These are phyloP conservation scores for Stagonosporopsis cucurbitacearum DNA, from an alignment of 2,329 filamentous ascomycete genomes.

Conservation along the genomic window DNA sequence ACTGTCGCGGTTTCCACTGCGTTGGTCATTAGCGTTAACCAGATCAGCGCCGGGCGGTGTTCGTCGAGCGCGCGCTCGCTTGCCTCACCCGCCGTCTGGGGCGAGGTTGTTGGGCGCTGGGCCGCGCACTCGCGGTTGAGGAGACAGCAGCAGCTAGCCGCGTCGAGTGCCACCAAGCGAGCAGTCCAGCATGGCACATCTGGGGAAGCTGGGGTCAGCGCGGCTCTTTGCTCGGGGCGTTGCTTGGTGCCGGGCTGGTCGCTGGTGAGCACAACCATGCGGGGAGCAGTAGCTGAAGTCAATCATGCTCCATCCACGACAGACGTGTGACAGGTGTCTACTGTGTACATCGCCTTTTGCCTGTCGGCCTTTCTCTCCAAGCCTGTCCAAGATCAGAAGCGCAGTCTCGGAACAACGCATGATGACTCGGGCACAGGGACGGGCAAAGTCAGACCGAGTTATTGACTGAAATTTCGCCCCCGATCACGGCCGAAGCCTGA, in stretches of 20 bases:
- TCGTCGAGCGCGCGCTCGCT: slow-evolving; percentile 11
- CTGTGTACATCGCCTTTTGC: neutral
- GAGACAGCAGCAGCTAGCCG: slow-evolving; percentile 10
- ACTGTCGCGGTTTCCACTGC: neutral
- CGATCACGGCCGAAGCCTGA: slow-evolving; percentile 8
- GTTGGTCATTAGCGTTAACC: slow-evolving; percentile 9
- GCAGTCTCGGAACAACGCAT: slow-evolving; percentile 7
- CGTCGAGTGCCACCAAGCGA: slow-evolving; percentile 6
- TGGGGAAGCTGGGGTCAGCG: slow-evolving; percentile 16
- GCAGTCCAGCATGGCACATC: slow-evolving; percentile 6
- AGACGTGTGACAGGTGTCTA: neutral
- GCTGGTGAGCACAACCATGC: neutral
- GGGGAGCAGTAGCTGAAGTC: neutral
- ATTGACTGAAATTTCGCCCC: slow-evolving; percentile 11
- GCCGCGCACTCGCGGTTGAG: neutral
- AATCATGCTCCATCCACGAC: neutral
- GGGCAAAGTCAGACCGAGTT: slow-evolving; percentile 10
- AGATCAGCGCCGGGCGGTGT: slow-evolving; percentile 12
- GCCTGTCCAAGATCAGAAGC: neutral
- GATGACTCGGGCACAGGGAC: slow-evolving; percentile 9
- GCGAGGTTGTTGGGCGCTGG: slow-evolving; percentile 4
- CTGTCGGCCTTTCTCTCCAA: neutral
- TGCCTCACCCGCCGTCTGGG: slow-evolving; percentile 3
- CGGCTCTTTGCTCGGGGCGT: slow-evolving; percentile 16
- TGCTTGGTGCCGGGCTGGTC: neutral